Percentiles rank a stretch among this genome's conserved stretches.
These are phyloP conservation scores for Cystobasidium tubakii DNA, from an alignment of 768 basidiomycete genomes.

Conservation along the genomic window DNA sequence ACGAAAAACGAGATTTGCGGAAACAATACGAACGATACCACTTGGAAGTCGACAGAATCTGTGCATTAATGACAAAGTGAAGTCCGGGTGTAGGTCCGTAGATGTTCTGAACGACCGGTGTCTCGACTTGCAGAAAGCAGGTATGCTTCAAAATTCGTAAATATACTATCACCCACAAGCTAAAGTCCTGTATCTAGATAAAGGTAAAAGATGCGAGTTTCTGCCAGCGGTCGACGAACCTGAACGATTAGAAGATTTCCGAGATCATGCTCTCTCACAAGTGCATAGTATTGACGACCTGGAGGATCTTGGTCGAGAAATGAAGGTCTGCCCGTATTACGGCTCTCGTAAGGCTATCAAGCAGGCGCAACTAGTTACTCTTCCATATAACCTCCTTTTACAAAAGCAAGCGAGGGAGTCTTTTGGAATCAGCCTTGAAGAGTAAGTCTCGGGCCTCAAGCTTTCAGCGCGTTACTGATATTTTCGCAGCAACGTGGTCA, in stretches of 20 bases:
- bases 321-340: conserved; percentile 84
- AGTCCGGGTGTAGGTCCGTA: conserved; percentile 55
- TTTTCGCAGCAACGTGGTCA: conserved; percentile 71
- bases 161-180: not conserved
- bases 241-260: conserved; percentile 66
- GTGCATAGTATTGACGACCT: conserved; percentile 95
- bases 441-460: conserved; percentile 50
- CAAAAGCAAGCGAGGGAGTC: conserved; percentile 76
- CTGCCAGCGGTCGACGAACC: conserved; percentile 69
- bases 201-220: conserved; percentile 66
- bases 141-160: conserved; percentile 16
- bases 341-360: conserved; percentile 78
- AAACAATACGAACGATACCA: conserved; percentile 62
- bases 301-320: conserved; percentile 62
- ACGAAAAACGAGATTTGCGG: conserved; percentile 59
- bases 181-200: conserved; percentile 40
- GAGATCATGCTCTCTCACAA: conserved; percentile 78
- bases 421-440: conserved; percentile 59
- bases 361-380: conserved; percentile 85
- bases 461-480: conserved; percentile 61
- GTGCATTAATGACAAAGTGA: conserved; percentile 79
- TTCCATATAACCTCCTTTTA: conserved; percentile 87
- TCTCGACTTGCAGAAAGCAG: conserved; percentile 42
- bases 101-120: conserved; percentile 45
- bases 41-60: conserved; percentile 84